Evolutionary conservation across 441 rosid species (phyloP), one percentile per base, ranked within the genome.

Genomic region (Pelargonium citronellum): DNA sequence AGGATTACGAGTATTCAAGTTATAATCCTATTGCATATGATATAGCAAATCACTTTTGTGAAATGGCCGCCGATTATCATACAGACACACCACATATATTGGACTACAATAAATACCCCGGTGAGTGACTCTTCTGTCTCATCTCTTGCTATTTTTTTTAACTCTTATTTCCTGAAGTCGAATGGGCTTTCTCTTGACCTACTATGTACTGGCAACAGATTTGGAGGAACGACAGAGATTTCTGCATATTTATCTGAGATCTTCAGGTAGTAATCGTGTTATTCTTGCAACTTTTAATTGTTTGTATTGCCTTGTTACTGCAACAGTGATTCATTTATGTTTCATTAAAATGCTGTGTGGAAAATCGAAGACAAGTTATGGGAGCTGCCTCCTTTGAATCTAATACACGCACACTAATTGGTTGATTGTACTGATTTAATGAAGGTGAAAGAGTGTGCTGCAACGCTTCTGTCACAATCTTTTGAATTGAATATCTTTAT

Each of bases 11-110:
- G 78, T 95, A 95, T 75, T 82, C 99, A 63, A 86, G 93, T 70
- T 92, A 90, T 82, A 95, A 95, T 71, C 89, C 96, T 64, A 77
- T 88, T 67, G 91, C 97, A 71, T 95, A 79, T 73, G 98, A 95
- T 74, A 83, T 95, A 67, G 99, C 98, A 76, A 95, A 95, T 76
- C 99, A 92, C 79, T 95, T 90, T 69, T 95, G 98, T 49, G 97
- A 95, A 85, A 95, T 95, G 99, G 86, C 91, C 78, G 97, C 98
- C 0, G 89, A 95, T 75, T 95, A 95, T 79, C 97, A 95, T 77
- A 81, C 91, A 39, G 95, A 90, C 69, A 84, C 86, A 39, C 99
- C 99, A 74, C 96, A 95, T 76, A 73, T 89, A 71, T 66, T 95
- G 91, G 91, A 92, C 81, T 95, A 82, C 67, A 79, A 68, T 75